A percentile compares a stretch with the other conserved stretches of the same genome.
Conservation (phyloP, 257 asterid genomes). For the Parsonsia alboflavescens region DNA sequence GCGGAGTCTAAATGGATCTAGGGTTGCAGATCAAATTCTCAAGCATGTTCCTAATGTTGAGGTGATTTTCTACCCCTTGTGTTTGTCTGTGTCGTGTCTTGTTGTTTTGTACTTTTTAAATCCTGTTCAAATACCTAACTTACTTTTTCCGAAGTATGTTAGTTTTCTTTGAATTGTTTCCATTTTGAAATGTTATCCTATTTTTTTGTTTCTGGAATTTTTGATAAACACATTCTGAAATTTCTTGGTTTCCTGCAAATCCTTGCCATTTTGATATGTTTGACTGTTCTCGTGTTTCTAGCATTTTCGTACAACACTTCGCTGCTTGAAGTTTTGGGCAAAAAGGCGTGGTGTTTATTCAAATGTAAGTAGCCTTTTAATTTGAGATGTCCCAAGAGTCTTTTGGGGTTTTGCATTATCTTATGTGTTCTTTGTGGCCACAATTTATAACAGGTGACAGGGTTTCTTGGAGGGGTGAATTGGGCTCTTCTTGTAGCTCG, state of each 20-base stretch:
- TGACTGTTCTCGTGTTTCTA: slow-evolving; percentile 17
- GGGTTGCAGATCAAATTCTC: slow-evolving; percentile 93
- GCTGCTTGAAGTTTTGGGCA: slow-evolving; percentile 91
- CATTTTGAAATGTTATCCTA: too few relatives aligned
- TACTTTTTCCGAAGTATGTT: too few relatives aligned
- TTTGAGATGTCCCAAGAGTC: not conserved
- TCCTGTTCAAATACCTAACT: not conserved
- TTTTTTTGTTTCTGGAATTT: too few relatives aligned
- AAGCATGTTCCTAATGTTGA: slow-evolving; percentile 82
- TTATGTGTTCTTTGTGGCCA: not conserved
- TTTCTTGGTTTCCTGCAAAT: too few relatives aligned
- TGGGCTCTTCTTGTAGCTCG: slow-evolving; percentile 99
- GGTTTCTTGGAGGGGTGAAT: slow-evolving; percentile 97
- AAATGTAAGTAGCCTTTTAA: slow-evolving; percentile 47
- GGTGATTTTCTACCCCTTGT: slow-evolving; percentile 33
- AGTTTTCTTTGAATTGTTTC: too few relatives aligned
- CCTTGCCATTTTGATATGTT: not conserved
- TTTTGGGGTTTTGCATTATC: not conserved
- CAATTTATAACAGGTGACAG: slow-evolving; percentile 59
- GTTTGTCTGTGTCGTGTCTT: too few relatives aligned
- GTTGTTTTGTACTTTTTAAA: too few relatives aligned
- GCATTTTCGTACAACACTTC: slow-evolving; percentile 75
- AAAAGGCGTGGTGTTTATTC: slow-evolving; percentile 92
- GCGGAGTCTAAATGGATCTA: slow-evolving; percentile 92
- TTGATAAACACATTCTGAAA: too few relatives aligned